Evolutionary conservation across 1,284 basidiomycete species (phyloP), one percentile per base, ranked within the genome.

Genomic region (Testicularia cyperi): DNA sequence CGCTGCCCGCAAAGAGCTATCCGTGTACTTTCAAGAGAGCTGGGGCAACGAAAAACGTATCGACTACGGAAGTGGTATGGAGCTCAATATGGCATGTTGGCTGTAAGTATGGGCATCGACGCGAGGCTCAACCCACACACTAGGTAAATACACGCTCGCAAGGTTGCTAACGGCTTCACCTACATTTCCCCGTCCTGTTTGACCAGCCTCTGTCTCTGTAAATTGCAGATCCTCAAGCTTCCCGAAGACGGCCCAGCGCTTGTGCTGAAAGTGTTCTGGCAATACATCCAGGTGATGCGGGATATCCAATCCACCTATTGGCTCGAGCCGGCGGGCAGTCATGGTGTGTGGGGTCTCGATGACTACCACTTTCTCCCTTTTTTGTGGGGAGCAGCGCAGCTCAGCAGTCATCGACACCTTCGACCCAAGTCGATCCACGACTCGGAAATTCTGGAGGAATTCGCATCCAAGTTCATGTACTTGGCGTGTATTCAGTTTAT

Each of bases 31-130:
- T 65, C 80, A 82, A 33, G 88, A 95, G 72, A 79, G 85, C 18
- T 98, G 92, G 92, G 94, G 94, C 1, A 96, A 90, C 77, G 82
- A 87, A 27, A 84, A 87, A 42, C 81, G 94, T 5, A 92, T 99
- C 54, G 95, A 99, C 78, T 99, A 99, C 78, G 94, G 95, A 8
- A 95, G 91, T 71, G 94, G 94, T 2, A 97, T 97, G 92, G 95
- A 99, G 77, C 82, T 98, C 48, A 96, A 97, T 78, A 98, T 97
- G 74, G 65, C 96, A 10, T 96, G 90, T 70, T 98, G 92, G 92
- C 76, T 98, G 91, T 95, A 76, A 70, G 89, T 81, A 22, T n/a
- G n/a, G n/a, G n/a, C n/a, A n/a, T n/a, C n/a, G n/a, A n/a, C n/a
- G n/a, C n/a, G n/a, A n/a, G n/a, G n/a, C n/a, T n/a, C n/a, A n/a